Evolutionary conservation across 306 rosid genomes (phyloP).

Genomic region (Cotoneaster glaucophyllus): DNA sequence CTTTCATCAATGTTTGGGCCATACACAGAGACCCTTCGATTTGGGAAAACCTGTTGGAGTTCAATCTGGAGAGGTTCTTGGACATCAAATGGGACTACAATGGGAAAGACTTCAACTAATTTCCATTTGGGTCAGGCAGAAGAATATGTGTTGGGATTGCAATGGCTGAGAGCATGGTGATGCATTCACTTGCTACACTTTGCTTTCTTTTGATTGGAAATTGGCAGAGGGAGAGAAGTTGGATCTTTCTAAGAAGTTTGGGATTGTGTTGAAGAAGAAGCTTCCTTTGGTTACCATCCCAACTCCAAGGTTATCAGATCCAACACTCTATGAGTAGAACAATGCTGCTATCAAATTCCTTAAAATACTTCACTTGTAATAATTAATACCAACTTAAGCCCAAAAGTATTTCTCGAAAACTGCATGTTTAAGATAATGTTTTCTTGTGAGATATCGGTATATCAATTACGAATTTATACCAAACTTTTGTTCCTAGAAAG

Average conservation of each 20-base stretch:
- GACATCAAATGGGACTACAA: slow-evolving; percentile 40
- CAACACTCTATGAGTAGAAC: slow-evolving; percentile 25
- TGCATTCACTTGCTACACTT: slow-evolving; percentile 39
- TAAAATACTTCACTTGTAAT: no score
- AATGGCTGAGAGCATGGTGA: slow-evolving; percentile 62
- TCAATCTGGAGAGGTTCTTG: slow-evolving; percentile 58
- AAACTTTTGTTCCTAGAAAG: no score
- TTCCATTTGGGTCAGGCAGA: slow-evolving; percentile 77
- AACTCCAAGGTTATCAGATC: slow-evolving; percentile 38
- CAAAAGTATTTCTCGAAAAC: no score
- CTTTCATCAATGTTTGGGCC: slow-evolving; percentile 69
- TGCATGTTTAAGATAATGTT: no score
- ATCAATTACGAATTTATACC: no score
- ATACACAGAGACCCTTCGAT: slow-evolving; percentile 56
- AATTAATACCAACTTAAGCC: no score
- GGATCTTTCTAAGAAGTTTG: slow-evolving; percentile 49
- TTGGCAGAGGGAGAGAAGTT: slow-evolving; percentile 25
- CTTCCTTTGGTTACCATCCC: slow-evolving; percentile 44
- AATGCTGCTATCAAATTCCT: no score
- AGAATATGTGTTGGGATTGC: slow-evolving; percentile 66
- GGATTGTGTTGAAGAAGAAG: slow-evolving; percentile 50
- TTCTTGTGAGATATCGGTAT: no score
- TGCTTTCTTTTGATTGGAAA: slow-evolving; percentile 61
- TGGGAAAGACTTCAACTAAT: slow-evolving; percentile 52
- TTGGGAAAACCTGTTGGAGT: slow-evolving; percentile 57